Evolutionary conservation across 2,329 filamentous ascomycete species (phyloP), one percentile per base, ranked within the genome.

Genomic region (Trichoderma afroharzianum): DNA sequence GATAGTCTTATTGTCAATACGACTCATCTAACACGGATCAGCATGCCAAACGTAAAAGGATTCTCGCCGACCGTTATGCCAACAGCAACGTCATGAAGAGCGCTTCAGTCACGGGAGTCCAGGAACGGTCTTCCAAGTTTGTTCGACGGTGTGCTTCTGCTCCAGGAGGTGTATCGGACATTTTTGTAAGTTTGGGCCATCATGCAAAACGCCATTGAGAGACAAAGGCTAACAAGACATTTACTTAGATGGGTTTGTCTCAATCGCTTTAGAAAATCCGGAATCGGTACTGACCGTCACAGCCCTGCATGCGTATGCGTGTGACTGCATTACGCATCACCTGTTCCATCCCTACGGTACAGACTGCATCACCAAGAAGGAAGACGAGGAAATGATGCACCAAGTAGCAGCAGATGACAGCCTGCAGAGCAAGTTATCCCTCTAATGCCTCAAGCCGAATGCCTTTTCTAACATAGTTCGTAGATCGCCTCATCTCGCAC

Each of bases 371-470:
- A 82, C 85, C 33, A 80, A 84, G 21, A 75, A 81, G 36, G 77
- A 84, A n/a, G 89, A 92, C 70, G 86, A 89, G 73, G 83, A 86
- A 15, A 87, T 93, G 79, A 92, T 93, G 90, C 85, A 88, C 70
- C 88, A 93, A 76, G 84, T 92, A 3, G 88, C 90, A 0, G 89
- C 90, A 72, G 90, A 92, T 72, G 86, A 91, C 74, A 92, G 89
- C 75, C 81, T 92, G 9, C 88, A 90, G 76, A 90, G 90, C 91
- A 75, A 76, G 86, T 80, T 3, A 5, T 1, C 18, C 33, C 14
- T 11, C 2, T 9, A 21, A 1, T 7, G 7, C 21, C 0, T 15
- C 5, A 21, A 36, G 8, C 43, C 6, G 1, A 36, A 0, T 21
- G 3, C 15, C 18, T 0, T 4, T 32, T 7, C 15, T 30, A 18